Evolutionary conservation across 768 basidiomycete genomes (phyloP).

Genomic region (Hericium erinaceus): DNA sequence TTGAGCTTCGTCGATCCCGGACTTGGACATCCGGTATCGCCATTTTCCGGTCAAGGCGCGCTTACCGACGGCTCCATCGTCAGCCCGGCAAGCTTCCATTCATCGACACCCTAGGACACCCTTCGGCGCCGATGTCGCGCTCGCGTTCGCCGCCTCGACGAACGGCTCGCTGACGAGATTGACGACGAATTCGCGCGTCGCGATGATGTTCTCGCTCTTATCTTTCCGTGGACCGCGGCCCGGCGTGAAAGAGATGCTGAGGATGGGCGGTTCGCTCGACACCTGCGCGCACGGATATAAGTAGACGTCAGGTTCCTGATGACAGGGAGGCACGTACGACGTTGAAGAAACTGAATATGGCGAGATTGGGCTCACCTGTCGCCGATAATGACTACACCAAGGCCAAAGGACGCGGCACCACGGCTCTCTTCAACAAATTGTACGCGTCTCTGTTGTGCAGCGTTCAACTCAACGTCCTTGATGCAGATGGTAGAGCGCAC

Average conservation of each 20-base stretch:
- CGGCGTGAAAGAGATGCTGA: constrained; percentile 52
- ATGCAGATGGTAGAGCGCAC: constrained; percentile 8
- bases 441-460: constrained; percentile 27
- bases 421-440: constrained; percentile 44
- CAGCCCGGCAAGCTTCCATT: constrained; percentile 56
- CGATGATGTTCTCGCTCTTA: constrained; percentile 54
- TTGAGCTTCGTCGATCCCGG: too few relatives aligned
- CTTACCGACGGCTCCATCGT: constrained; percentile 45
- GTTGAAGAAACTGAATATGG: constrained; percentile 40
- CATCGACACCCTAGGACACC: constrained; percentile 37
- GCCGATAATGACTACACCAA: constrained; percentile 52
- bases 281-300: constrained; percentile 28
- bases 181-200: constrained; percentile 60
- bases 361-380: constrained; percentile 47
- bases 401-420: constrained; percentile 60
- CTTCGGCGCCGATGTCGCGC: constrained; percentile 46
- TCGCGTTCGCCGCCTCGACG: constrained; percentile 45
- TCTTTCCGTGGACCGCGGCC: constrained; percentile 41
- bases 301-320: background rate
- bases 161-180: constrained; percentile 65
- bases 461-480: constrained; percentile 8
- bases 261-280: constrained; percentile 54
- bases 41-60: constrained; percentile 1
- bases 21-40: background rate
- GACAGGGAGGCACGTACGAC: constrained; percentile 6